Evolutionary conservation across 495 filamentous ascomycete species (phyloP), one percentile per base, ranked within the genome.

Genomic region (Aspergillus hancockii): DNA sequence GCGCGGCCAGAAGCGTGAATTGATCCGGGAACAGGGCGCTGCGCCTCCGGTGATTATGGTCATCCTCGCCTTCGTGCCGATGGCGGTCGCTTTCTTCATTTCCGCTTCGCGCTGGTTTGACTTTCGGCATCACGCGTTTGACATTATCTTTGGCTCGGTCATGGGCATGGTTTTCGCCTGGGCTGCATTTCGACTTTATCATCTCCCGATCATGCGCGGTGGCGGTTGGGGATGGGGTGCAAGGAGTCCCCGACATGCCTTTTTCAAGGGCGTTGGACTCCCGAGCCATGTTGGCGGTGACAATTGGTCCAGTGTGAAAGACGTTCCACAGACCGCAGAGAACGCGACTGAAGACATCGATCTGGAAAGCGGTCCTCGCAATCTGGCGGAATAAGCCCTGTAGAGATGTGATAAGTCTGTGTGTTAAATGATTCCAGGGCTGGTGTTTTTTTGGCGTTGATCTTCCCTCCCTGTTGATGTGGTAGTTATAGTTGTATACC

Each of bases 101-200:
- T 67, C 80, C 13, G 73, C 76, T 8, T 86, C 87, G 12, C 80
- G 88, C 9, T 90, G 80, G 76, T 81, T 81, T 21, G 81, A 90
- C 58, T 87, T 76, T 63, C 73, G 81, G 8, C 87, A 90, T 58
- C 80, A 85, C 40, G 85, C 81, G 5, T 85, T 88, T 53, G 88
- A 90, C 60, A 79, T 90, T 52, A 67, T 90, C 3, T 82, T 75
- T 58, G 88, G 88, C 1, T 71, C 79, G 1, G 50, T 80, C 6
- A 72, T 89, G 55, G 88, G 88, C 0, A 73, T 86, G 5, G 61
- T 76, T 18, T 79, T 76, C 50, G 81, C 84, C 8, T 84, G 74
- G 58, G 69, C 88, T 30, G 77, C 76, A 0, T 89, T 88, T 71
- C 72, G 81, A 8, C 84, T 85, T 79, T 90, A 89, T 57, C 87